phyloP scores from a whole-genome alignment of 306 rosid species.

The Lablab purpureus region DNA sequence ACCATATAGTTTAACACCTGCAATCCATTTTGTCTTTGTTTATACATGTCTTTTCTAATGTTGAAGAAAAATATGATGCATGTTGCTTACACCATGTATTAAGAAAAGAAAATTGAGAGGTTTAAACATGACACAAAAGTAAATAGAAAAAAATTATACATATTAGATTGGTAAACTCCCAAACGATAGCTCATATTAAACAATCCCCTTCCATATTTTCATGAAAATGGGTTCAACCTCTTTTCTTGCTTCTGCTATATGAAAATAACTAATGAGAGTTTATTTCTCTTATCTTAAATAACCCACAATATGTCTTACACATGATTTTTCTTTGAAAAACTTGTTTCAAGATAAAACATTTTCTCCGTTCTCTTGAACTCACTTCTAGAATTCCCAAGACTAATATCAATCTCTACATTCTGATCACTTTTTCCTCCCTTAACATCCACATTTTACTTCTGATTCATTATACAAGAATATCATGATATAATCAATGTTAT shows the following conservation, averaged over 20 bases:
- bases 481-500: not conserved
- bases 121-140: constrained; percentile 25
- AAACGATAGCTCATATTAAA: not conserved
- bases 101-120: not conserved
- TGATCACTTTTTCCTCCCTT: not conserved
- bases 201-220: not conserved
- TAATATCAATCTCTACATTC: not conserved
- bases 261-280: not conserved
- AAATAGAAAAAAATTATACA: not conserved
- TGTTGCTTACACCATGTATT: constrained; percentile 1
- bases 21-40: constrained; percentile 14
- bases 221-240: constrained; percentile 2
- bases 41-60: not conserved
- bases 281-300: not conserved
- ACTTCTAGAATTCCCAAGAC: constrained; percentile 20
- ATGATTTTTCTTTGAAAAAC: not conserved
- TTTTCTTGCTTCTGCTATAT: not conserved
- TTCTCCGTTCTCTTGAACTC: constrained; percentile 1
- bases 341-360: not conserved
- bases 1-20: constrained; percentile 80
- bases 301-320: not conserved
- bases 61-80: constrained; percentile 18
- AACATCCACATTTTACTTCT: not conserved
- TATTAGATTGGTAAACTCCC: constrained; percentile 18
- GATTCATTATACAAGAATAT: not conserved